Evolutionary conservation across 768 basidiomycete genomes (phyloP), one percentile per base, ranked within the genome.

Genomic region (Russula abietina): DNA sequence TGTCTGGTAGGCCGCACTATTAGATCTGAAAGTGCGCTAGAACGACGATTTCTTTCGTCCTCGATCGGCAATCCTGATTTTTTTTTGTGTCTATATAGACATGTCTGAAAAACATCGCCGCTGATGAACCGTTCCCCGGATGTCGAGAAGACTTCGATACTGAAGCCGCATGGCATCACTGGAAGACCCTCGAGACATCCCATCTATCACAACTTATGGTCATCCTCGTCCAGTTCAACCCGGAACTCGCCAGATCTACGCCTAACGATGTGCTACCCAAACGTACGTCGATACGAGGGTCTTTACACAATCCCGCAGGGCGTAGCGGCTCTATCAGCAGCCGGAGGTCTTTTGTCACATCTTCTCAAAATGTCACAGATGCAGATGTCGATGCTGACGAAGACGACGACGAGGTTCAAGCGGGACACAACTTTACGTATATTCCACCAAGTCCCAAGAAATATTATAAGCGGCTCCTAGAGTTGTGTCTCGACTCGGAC

Each of bases 81-180:
- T 30, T 30, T 45, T 30, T 30, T 63, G 52, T 36, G 26, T 70
- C 5, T 69, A 43, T 49, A 19, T 59, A 94, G 90, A 90, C 89
- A 39, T 94, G 90, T 71, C 77, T 98, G 58, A 96, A 96, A 77
- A 91, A 93, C 66, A 89, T 98, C 70, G 91, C 88, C 58, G 87
- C 89, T 16, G 89, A 91, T 28, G 79, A 81, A 14, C 76, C 88
- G 1, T 95, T 95, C 71, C 93, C 94, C 1, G 92, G 90, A 22
- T 82, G 87, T 55, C 80, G 89, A 66, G 87, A 91, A 65, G 94
- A 98, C 72, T 98, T 98, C 70, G 82, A 85, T 38, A 86, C 73
- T 58, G 89, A 93, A 6, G 83, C 84, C 2, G 91, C 90, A 0
- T 98, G 89, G 85, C 81, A 85, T 36, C 80, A 89, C 38, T 98